Evolutionary conservation across 257 asterid species (phyloP).

Genomic region (Scutellaria baicalensis): DNA sequence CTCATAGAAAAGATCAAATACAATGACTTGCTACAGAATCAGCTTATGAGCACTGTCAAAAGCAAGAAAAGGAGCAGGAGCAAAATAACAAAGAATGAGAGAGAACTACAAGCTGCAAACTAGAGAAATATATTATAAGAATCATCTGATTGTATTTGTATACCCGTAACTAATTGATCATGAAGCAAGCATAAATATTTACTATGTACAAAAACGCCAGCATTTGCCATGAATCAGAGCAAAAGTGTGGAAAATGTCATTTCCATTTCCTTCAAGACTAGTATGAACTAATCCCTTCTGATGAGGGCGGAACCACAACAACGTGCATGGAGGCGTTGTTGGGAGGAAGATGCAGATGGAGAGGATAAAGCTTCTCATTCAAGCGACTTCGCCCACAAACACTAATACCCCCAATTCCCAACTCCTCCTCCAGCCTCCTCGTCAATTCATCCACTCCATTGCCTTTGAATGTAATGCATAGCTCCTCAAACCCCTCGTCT

Average conservation of each 20-base stretch:
- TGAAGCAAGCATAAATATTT: background rate
- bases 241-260: slow-evolving; percentile 1
- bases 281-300: slow-evolving; percentile 29
- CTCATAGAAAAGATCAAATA: background rate
- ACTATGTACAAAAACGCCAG: slow-evolving; percentile 4
- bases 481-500: slow-evolving; percentile 64
- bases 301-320: slow-evolving; percentile 62
- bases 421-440: slow-evolving; percentile 54
- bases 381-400: slow-evolving; percentile 61
- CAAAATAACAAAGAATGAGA: slow-evolving; percentile 13
- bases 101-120: slow-evolving; percentile 7
- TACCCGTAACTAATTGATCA: no score
- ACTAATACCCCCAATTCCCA: slow-evolving; percentile 47
- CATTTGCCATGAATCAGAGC: background rate
- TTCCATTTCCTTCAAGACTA: background rate
- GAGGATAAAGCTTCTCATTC: slow-evolving; percentile 82
- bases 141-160: background rate
- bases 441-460: slow-evolving; percentile 55
- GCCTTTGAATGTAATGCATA: slow-evolving; percentile 59
- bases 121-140: background rate
- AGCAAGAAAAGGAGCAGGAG: background rate
- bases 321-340: slow-evolving; percentile 68
- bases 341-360: slow-evolving; percentile 94
- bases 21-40: slow-evolving; percentile 11
- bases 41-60: background rate